A percentile compares a stretch with the other conserved stretches of the same genome.
These are phyloP conservation scores for Plasmodium gaboni DNA, from an alignment of 169 alveolate genomes.

Conservation along the genomic window DNA sequence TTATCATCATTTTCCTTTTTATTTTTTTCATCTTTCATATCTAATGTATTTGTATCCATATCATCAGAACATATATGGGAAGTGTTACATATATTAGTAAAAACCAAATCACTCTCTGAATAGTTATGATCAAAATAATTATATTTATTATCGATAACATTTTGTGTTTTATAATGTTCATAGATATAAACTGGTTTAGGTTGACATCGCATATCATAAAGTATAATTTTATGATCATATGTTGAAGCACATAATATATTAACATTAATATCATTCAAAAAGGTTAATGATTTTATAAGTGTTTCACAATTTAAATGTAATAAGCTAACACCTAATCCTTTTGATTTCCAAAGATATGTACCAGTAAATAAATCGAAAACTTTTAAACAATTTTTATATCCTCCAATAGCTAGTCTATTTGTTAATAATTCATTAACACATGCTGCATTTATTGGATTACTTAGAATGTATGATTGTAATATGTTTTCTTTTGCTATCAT, in stretches of 20 bases:
- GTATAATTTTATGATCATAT: slow-evolving; percentile 77
- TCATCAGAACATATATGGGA: slow-evolving; percentile 23
- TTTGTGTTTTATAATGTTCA: slow-evolving; percentile 77
- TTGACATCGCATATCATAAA: slow-evolving; percentile 83
- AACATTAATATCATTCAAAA: slow-evolving; percentile 79
- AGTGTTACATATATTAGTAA: slow-evolving; percentile 41
- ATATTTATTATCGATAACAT: slow-evolving; percentile 50
- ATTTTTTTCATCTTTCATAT: not conserved
- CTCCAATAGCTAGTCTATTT: slow-evolving; percentile 81
- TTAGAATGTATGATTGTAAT: slow-evolving; percentile 75
- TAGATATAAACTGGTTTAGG: slow-evolving; percentile 82
- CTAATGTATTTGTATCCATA: not conserved
- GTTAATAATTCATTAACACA: slow-evolving; percentile 75
- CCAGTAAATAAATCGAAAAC: slow-evolving; percentile 82
- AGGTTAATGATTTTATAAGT: slow-evolving; percentile 77
- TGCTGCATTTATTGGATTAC: slow-evolving; percentile 79
- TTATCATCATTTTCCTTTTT: slow-evolving; percentile 4
- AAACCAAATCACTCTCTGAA: slow-evolving; percentile 61
- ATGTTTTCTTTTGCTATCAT: slow-evolving; percentile 53
- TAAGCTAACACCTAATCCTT: slow-evolving; percentile 78
- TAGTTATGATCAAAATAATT: slow-evolving; percentile 49
- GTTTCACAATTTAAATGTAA: slow-evolving; percentile 78
- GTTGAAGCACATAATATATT: slow-evolving; percentile 80
- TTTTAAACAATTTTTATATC: slow-evolving; percentile 77
- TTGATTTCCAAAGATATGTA: slow-evolving; percentile 81